phyloP scores from a whole-genome alignment of 176 grass and related monocot genomes.

The Phoenix roebelenii region DNA sequence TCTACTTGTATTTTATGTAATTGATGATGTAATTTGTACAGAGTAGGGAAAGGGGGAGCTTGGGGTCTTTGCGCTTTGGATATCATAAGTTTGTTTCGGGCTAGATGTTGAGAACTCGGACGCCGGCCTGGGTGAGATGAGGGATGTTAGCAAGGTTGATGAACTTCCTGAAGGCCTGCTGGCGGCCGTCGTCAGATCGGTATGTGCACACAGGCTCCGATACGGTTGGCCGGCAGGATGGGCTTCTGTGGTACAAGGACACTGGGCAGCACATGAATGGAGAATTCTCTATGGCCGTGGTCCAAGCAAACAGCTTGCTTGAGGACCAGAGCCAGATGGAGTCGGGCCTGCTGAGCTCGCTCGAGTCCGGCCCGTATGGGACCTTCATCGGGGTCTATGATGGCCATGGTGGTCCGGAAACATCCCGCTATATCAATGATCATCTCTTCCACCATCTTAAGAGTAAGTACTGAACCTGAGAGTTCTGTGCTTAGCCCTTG shows the following conservation, averaged over 20 bases:
- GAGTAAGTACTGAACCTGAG: slow-evolving; percentile 1
- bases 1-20: not conserved
- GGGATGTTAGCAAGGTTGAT: slow-evolving; percentile 21
- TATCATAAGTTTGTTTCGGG: not conserved
- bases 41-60: not conserved
- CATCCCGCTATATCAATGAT: slow-evolving; percentile 20
- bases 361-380: slow-evolving; percentile 17
- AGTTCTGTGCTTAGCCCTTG: not conserved
- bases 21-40: not conserved
- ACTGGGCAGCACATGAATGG: slow-evolving; percentile 16
- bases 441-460: slow-evolving; percentile 23
- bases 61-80: not conserved
- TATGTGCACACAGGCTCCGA: not conserved
- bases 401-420: slow-evolving; percentile 24
- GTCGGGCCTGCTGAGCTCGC: slow-evolving; percentile 13
- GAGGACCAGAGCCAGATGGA: slow-evolving; percentile 27
- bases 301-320: slow-evolving; percentile 27
- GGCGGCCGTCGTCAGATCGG: not conserved
- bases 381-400: slow-evolving; percentile 23
- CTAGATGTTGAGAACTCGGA: slow-evolving; percentile 10
- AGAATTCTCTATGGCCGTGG: slow-evolving; percentile 24
- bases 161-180: slow-evolving; percentile 18
- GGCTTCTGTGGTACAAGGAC: slow-evolving; percentile 30
- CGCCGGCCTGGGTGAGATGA: slow-evolving; percentile 18
- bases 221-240: slow-evolving; percentile 15